These are phyloP conservation scores for Leucogyrophana mollusca DNA, from an alignment of 768 basidiomycete genomes.

Conservation along the genomic window DNA sequence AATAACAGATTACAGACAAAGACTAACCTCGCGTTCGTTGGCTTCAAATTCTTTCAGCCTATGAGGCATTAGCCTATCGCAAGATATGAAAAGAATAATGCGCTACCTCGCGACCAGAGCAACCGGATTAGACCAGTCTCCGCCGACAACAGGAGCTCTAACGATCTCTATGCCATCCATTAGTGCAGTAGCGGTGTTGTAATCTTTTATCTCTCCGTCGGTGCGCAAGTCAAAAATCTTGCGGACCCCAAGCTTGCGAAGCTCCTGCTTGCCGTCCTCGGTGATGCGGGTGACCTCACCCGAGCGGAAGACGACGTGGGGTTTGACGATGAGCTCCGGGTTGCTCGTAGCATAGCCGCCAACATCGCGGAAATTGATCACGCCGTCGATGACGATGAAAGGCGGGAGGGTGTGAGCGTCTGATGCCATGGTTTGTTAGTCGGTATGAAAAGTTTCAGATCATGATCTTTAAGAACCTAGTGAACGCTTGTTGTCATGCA, in stretches of 20 bases:
- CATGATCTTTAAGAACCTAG: no score
- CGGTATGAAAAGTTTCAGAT: no score
- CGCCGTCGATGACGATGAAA: constrained; percentile 38
- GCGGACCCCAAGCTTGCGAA: constrained; percentile 32
- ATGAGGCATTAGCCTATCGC: neutral
- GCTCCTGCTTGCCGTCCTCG: constrained; percentile 29
- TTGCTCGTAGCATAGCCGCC: constrained; percentile 22
- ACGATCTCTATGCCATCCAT: constrained; percentile 33
- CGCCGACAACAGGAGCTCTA: constrained; percentile 24
- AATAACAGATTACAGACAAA: neutral
- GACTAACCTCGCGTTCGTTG: constrained; percentile 21
- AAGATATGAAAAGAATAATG: neutral
- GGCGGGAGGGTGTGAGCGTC: constrained; percentile 22
- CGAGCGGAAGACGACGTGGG: constrained; percentile 36
- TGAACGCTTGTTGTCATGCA: no score
- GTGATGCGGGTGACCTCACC: constrained; percentile 38
- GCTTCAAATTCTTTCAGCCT: constrained; percentile 30
- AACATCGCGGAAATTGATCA: constrained; percentile 38
- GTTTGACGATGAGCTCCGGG: constrained; percentile 20
- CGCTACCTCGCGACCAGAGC: constrained; percentile 22
- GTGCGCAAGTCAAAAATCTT: constrained; percentile 42
- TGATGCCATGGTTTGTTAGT: no score
- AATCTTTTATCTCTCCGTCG: constrained; percentile 33
- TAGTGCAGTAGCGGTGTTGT: constrained; percentile 24
- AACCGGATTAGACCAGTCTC: constrained; percentile 27